Evolutionary conservation across 495 filamentous ascomycete genomes (phyloP), one percentile per base, ranked within the genome.

Genomic region (Xylaria intraflava): DNA sequence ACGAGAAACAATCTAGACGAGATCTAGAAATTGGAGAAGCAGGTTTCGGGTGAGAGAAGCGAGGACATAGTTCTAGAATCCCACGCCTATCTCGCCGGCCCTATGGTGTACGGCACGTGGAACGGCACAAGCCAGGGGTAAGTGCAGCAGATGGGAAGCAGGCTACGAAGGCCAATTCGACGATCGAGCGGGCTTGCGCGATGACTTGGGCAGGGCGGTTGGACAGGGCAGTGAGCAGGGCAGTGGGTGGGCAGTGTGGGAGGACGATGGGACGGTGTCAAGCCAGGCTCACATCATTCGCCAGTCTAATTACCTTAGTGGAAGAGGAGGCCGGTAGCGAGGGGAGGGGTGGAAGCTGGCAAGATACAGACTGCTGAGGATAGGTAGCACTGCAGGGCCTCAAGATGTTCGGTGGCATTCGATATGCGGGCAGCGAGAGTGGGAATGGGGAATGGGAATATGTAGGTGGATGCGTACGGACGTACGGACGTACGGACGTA

Each of bases 41-140:
- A 24, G 23, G 42, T 44, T 46, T 17, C 35, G 24, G 41, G 33
- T 27, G 35, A 36, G 44, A 36, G 38, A 47, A 43, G 38, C 52
- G 24, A 49, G 52, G 36, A 35, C 24, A 53, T 40, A 27, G 33
- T 42, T 33, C 45, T 55, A 17, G 45, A 29, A 48, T 27, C 16
- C 24, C 19, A 48, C 19, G 27, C 20, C 39, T 30, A 53, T n/a
- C 50, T 53, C 50, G 41, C 39, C 29, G 40, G 45, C 52, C 52
- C 52, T 55, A 55, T 38, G 45, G 44, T 36, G 35, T 44, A 55
- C 52, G 47, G 39, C 52, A 55, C 52, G 52, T 55, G 52, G 52
- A 49, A 30, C 38, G 23, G 44, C 36, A 55, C 44, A 17, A 27
- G 52, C 52, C 52, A 49, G 52, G 52, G 52, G 33, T 42, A 33